Conservation (phyloP, 768 basidiomycete species). For the Tubosaeta brunneosetosa region DNA sequence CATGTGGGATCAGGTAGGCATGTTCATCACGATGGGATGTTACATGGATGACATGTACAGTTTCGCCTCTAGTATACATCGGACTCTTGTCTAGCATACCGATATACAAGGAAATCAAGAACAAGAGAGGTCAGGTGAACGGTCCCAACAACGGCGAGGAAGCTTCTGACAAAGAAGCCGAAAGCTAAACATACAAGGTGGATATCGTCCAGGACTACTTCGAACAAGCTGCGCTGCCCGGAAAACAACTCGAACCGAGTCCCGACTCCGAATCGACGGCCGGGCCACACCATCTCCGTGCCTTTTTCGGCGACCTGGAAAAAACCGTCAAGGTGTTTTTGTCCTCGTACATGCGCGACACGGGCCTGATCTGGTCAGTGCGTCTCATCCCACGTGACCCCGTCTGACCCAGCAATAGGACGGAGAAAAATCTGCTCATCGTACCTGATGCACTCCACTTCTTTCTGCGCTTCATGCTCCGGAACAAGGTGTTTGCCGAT, state of each 20-base stretch:
- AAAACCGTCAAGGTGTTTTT: conserved; percentile 59
- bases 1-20: conserved; percentile 29
- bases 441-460: conserved; percentile 42
- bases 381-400: neutral
- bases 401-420: conserved; percentile 30
- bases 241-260: conserved; percentile 26
- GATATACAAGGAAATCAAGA: conserved; percentile 28
- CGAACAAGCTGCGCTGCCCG: conserved; percentile 26
- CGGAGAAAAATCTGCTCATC: conserved; percentile 37
- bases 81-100: conserved; percentile 29
- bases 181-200: conserved; percentile 16
- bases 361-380: conserved; percentile 60
- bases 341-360: conserved; percentile 59
- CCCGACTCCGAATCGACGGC: conserved; percentile 7
- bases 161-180: conserved; percentile 26
- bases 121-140: conserved; percentile 17
- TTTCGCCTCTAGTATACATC: conserved; percentile 31
- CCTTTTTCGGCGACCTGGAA: conserved; percentile 62
- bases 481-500: conserved; percentile 39
- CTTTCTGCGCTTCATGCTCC: conserved; percentile 43
- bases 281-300: conserved; percentile 29
- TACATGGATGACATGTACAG: conserved; percentile 10
- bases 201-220: conserved; percentile 27
- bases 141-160: conserved; percentile 31
- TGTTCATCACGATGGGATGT: neutral